Evolutionary conservation across 202 grass and related monocot species (phyloP).

Genomic region (Panicum hallii): DNA sequence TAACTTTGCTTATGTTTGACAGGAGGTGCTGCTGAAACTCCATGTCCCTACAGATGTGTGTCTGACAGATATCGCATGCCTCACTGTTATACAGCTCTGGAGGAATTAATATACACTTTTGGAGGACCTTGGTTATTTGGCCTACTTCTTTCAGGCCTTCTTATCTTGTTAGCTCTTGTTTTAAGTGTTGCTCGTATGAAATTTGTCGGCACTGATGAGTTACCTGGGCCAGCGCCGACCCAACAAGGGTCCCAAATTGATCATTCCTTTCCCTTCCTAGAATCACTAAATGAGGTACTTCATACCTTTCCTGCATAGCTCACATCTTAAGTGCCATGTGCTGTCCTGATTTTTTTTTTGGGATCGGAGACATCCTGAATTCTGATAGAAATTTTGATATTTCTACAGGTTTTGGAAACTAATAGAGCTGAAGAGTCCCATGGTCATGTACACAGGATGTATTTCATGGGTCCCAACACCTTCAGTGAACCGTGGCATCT

Average conservation of each 20-base stretch:
- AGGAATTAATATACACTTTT: conserved; percentile 99
- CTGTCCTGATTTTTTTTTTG: neutral
- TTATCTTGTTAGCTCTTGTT: conserved; percentile 94
- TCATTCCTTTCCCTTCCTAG: conserved; percentile 97
- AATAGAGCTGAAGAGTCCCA: conserved; percentile 98
- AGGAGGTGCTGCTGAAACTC: conserved; percentile 92
- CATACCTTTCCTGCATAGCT: conserved; percentile 14
- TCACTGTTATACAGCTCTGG: conserved; percentile 96
- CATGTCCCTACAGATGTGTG: conserved; percentile 90
- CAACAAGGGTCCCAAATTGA: conserved; percentile 98
- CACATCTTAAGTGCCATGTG: conserved; percentile 34
- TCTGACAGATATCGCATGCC: conserved; percentile 99
- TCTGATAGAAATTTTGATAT: conserved; percentile 42
- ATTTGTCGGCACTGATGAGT: conserved; percentile 96
- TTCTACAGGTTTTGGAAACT: conserved; percentile 80
- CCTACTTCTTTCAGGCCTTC: conserved; percentile 93
- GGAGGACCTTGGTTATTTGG: conserved; percentile 99
- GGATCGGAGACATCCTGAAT: neutral
- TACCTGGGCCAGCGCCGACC: conserved; percentile 92
- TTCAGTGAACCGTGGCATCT: conserved; percentile 99
- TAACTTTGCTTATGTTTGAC: conserved; percentile 43
- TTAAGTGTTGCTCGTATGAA: conserved; percentile 99
- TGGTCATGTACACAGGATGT: conserved; percentile 96
- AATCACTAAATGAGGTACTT: conserved; percentile 98
- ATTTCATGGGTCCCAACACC: conserved; percentile 99